phyloP scores from a whole-genome alignment of 768 basidiomycete species.

The Boletellus emodensis region DNA sequence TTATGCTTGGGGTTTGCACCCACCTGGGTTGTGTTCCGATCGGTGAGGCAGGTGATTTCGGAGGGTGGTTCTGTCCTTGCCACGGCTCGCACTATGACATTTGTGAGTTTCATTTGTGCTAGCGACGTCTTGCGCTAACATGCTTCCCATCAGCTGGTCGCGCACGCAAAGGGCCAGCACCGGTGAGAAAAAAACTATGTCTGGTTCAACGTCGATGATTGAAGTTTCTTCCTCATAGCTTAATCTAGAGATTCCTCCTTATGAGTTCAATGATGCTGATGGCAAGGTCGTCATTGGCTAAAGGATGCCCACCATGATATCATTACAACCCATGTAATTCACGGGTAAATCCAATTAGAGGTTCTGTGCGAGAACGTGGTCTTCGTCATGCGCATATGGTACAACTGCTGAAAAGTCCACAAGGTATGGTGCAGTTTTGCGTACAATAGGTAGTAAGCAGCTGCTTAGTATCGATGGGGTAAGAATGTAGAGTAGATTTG shows the following conservation, averaged over 20 bases:
- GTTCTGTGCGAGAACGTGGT: constrained; percentile 7
- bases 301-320: constrained; percentile 1
- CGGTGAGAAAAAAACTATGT: constrained; percentile 48
- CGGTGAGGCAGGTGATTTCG: constrained; percentile 94
- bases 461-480: neutral
- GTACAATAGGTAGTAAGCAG: too few species aligned
- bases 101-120: constrained; percentile 48
- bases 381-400: neutral
- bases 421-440: neutral
- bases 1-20: constrained; percentile 92
- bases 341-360: constrained; percentile 23
- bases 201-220: constrained; percentile 1
- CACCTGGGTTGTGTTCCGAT: constrained; percentile 99
- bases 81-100: constrained; percentile 99
- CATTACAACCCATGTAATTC: constrained; percentile 19
- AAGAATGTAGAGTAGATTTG: neutral
- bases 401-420: neutral
- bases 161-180: constrained; percentile 93
- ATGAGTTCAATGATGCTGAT: constrained; percentile 85
- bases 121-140: constrained; percentile 9
- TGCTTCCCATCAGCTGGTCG: constrained; percentile 66
- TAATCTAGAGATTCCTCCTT: constrained; percentile 90
- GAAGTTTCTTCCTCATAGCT: constrained; percentile 44
- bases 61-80: constrained; percentile 99
- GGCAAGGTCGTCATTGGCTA: constrained; percentile 87